Base-by-base conservation (phyloP, 495 filamentous ascomycete genomes). In the Amorphotheca resinae region DNA sequence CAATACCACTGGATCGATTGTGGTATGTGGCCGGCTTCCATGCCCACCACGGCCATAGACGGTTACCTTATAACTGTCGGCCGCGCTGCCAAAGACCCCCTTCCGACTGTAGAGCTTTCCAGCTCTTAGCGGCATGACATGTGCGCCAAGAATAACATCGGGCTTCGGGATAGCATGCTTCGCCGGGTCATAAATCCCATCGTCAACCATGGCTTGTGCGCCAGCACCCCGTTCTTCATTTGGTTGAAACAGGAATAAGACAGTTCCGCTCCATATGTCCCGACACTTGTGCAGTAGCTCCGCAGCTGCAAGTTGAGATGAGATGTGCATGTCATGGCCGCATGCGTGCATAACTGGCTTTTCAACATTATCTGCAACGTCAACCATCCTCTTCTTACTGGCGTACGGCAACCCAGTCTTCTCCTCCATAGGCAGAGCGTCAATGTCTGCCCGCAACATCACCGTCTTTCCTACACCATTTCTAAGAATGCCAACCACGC, bases 331-430 rank as follows among this genome's bases (percentile, higher is more conserved):
- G 46, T 82, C 77, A 43, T 80, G 76, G 0, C 76, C 76, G 55
- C 75, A 80, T 25, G 77, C 74, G 51, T 80, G 76, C 76, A 78
- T 78, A 1, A 77, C 73, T 0, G 72, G 72, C 33, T 61, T 61
- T 20, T 56, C 53, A 0, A 46, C 37, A 6, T 73, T 73, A 33
- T 32, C 39, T 3, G 33, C 36, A 5, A 5, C 11, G 44, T 68
- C 60, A 9, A 51, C 44, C 47, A 58, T 60, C 9, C 49, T 48
- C 18, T 45, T 59, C 12, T 41, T 63, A 56, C 69, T 76, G 1
- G 72, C 67, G 50, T 78, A 80, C 9, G 59, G 57, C 1, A 78
- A 55, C 0, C 61, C 65, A 0, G 73, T 77, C 32, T 61, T 48
- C 49, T 80, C 74, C 49, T 63, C 49, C 1, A 79, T 48, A 1